Evolutionary conservation across 768 basidiomycete species (phyloP).

Genomic region (Dentipellis sp.): DNA sequence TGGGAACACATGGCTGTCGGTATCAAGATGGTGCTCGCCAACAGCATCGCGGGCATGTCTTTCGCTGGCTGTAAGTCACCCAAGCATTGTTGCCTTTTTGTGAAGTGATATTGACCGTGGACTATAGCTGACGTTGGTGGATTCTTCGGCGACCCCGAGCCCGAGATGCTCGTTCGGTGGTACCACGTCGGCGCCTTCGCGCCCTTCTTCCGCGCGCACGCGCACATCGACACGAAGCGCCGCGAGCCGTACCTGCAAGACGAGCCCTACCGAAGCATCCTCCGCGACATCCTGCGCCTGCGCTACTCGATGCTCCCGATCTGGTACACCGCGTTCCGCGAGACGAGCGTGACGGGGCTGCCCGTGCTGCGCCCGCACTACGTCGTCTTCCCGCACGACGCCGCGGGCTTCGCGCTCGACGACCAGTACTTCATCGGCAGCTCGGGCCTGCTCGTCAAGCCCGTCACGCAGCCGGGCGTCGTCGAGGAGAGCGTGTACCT

Average conservation of each 20-base stretch:
- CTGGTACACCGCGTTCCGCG: slow-evolving; percentile 97
- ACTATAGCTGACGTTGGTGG: slow-evolving; percentile 89
- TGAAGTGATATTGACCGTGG: slow-evolving; percentile 4
- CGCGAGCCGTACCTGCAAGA: slow-evolving; percentile 92
- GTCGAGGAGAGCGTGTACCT: slow-evolving; percentile 73
- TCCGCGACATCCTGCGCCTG: slow-evolving; percentile 70
- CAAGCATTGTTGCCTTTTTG: not conserved
- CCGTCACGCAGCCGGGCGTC: slow-evolving; percentile 68
- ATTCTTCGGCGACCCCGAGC: slow-evolving; percentile 94
- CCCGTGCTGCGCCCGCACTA: slow-evolving; percentile 93
- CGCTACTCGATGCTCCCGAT: slow-evolving; percentile 83
- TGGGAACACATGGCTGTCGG: slow-evolving; percentile 98
- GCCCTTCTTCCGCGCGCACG: slow-evolving; percentile 98
- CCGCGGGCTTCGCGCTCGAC: slow-evolving; percentile 78
- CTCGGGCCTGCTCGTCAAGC: slow-evolving; percentile 87
- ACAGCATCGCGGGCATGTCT: slow-evolving; percentile 83
- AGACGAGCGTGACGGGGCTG: slow-evolving; percentile 71
- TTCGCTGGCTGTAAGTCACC: slow-evolving; percentile 76
- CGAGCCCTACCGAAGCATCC: slow-evolving; percentile 78
- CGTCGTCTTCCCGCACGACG: slow-evolving; percentile 85
- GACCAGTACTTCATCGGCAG: slow-evolving; percentile 91
- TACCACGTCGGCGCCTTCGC: slow-evolving; percentile 93
- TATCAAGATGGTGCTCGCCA: slow-evolving; percentile 86
- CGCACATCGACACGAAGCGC: slow-evolving; percentile 95
- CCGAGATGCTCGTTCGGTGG: slow-evolving; percentile 95